Evolutionary conservation across 495 filamentous ascomycete species (phyloP).

Genomic region (Trichoderma asperelloides): DNA sequence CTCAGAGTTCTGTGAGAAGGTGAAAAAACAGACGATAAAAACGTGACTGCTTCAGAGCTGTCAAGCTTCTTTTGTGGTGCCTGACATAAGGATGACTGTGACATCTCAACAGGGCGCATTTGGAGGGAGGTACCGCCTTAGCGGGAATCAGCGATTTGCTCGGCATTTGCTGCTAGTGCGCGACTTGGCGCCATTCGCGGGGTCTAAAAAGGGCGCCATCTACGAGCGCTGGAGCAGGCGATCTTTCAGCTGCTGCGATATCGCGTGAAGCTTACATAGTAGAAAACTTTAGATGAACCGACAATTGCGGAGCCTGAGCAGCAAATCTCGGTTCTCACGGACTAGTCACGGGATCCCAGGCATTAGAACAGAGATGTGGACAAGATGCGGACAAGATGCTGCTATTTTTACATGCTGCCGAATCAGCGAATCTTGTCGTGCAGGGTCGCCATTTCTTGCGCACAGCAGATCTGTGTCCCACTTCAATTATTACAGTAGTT

Average conservation of each 20-base stretch:
- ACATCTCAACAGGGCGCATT: neutral
- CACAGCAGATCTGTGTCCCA: neutral
- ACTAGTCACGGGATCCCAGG: no score
- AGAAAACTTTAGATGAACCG: neutral
- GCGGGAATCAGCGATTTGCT: neutral
- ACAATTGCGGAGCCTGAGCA: neutral
- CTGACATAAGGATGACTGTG: conserved; percentile 6
- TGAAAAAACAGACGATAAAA: neutral
- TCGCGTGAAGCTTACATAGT: neutral
- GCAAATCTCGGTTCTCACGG: no score
- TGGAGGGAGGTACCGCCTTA: neutral
- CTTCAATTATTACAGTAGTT: neutral
- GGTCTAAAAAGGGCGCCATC: neutral
- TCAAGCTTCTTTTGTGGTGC: neutral
- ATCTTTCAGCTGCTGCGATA: neutral
- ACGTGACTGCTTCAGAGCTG: neutral
- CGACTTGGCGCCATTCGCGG: neutral
- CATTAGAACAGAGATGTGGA: no score
- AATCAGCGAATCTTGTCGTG: no score
- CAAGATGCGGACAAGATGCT: no score
- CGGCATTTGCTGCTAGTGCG: neutral
- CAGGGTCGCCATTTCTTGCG: neutral
- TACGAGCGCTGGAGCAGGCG: neutral
- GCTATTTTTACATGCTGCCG: neutral
- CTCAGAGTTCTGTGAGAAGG: neutral